A percentile compares a stretch with the other conserved stretches of the same genome.
Evolutionary conservation across 2,329 filamentous ascomycete species (phyloP).

Genomic region (Penicillium sp.): DNA sequence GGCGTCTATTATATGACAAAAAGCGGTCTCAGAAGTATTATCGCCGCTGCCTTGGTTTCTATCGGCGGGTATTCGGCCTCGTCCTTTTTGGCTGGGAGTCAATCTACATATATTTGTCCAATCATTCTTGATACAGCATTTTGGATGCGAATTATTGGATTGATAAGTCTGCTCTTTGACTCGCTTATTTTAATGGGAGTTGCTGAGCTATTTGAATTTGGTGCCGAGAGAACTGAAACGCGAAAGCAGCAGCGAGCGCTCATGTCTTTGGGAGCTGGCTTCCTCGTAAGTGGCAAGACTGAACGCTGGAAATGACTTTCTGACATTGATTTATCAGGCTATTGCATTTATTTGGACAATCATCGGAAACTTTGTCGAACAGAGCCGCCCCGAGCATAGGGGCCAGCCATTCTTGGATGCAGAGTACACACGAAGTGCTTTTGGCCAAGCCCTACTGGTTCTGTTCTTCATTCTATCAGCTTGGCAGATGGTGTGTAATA

Average conservation of each 20-base stretch:
- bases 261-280: slow-evolving; percentile 29
- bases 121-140: slow-evolving; percentile 34
- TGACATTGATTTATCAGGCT: slow-evolving; percentile 25
- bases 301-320: not conserved
- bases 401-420: slow-evolving; percentile 40
- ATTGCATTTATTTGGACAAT: slow-evolving; percentile 38
- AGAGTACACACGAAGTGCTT: slow-evolving; percentile 40
- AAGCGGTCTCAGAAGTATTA: slow-evolving; percentile 39
- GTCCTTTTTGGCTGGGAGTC: slow-evolving; percentile 35
- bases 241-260: slow-evolving; percentile 28
- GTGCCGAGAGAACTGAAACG: slow-evolving; percentile 19
- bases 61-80: slow-evolving; percentile 40
- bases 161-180: slow-evolving; percentile 43
- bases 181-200: slow-evolving; percentile 39
- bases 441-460: slow-evolving; percentile 37
- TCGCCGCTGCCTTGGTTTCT: slow-evolving; percentile 39
- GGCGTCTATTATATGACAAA: slow-evolving; percentile 31
- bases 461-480: slow-evolving; percentile 36
- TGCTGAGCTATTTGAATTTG: slow-evolving; percentile 29
- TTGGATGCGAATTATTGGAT: slow-evolving; percentile 39
- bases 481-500: slow-evolving; percentile 40
- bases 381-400: slow-evolving; percentile 38
- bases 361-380: slow-evolving; percentile 35
- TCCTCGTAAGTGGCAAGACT: slow-evolving; percentile 28
- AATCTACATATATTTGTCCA: slow-evolving; percentile 53